Evolutionary conservation across 805 yeast species (phyloP).

Genomic region (Ogataea nakhonphanomensis): DNA sequence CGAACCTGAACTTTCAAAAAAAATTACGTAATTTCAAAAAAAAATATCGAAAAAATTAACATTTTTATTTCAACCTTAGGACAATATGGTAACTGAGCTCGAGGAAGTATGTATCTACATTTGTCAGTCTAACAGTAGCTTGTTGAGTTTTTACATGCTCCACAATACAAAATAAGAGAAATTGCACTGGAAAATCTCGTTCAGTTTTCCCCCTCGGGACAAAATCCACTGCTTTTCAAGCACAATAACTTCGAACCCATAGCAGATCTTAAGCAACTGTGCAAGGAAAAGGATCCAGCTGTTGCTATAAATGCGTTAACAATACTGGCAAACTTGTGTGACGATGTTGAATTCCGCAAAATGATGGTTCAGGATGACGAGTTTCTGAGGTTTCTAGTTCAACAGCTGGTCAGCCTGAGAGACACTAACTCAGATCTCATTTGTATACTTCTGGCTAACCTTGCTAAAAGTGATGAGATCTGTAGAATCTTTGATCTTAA

Average conservation of each 20-base stretch:
- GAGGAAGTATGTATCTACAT: conserved; percentile 39
- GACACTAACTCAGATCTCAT: conserved; percentile 75
- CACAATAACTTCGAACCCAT: conserved; percentile 69
- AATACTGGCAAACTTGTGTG: conserved; percentile 79
- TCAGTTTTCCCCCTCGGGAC: conserved; percentile 71
- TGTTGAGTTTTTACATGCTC: conserved; percentile 77
- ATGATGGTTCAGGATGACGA: conserved; percentile 61
- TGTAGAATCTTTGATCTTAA: conserved; percentile 45
- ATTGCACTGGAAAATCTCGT: conserved; percentile 83
- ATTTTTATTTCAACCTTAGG: neutral
- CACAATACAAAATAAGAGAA: conserved; percentile 73
- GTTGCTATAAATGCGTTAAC: conserved; percentile 68
- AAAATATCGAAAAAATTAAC: conserved; percentile 1
- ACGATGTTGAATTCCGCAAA: conserved; percentile 58
- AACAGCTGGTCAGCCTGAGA: conserved; percentile 48
- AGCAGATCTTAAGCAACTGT: conserved; percentile 61
- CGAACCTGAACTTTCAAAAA: conserved; percentile 10
- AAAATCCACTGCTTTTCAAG: conserved; percentile 54
- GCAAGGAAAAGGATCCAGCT: conserved; percentile 50
- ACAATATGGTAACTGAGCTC: conserved; percentile 46
- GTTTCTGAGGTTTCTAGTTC: conserved; percentile 48
- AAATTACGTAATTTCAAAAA: neutral
- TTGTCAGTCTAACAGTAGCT: conserved; percentile 35
- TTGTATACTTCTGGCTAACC: conserved; percentile 79
- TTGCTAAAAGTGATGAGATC: conserved; percentile 74